phyloP scores from a whole-genome alignment of 2,329 filamentous ascomycete species.

The Tolypocladium ophioglossoides region DNA sequence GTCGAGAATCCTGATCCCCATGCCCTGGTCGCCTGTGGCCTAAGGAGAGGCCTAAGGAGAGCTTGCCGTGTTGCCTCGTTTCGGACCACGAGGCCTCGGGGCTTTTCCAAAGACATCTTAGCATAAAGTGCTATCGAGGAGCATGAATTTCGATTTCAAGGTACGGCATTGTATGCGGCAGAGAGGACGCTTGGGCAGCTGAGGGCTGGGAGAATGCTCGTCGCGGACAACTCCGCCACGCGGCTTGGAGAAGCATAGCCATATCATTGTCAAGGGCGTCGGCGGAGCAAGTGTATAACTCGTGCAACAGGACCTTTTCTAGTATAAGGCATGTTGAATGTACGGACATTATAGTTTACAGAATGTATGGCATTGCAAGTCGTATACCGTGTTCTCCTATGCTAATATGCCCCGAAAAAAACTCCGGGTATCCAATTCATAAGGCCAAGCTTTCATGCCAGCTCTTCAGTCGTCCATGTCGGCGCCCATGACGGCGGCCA shows the following conservation, averaged over 20 bases:
- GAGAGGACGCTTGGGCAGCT: background rate
- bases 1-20: slow-evolving; percentile 82
- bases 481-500: slow-evolving; percentile 69
- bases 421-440: slow-evolving; percentile 13
- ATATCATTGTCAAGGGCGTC: slow-evolving; percentile 4
- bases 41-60: slow-evolving; percentile 40
- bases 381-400: no score
- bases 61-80: background rate
- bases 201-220: background rate
- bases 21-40: slow-evolving; percentile 92
- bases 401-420: background rate
- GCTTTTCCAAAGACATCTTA: background rate
- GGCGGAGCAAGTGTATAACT: slow-evolving; percentile 2
- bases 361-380: background rate
- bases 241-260: background rate
- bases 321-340: background rate
- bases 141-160: background rate
- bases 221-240: background rate
- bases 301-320: background rate
- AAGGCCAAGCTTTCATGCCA: background rate
- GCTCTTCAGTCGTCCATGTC: slow-evolving; percentile 13
- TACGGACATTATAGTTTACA: background rate
- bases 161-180: background rate
- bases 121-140: background rate
- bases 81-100: background rate